Conservation (phyloP, 257 asterid species). For the Solanum clarkiae region DNA sequence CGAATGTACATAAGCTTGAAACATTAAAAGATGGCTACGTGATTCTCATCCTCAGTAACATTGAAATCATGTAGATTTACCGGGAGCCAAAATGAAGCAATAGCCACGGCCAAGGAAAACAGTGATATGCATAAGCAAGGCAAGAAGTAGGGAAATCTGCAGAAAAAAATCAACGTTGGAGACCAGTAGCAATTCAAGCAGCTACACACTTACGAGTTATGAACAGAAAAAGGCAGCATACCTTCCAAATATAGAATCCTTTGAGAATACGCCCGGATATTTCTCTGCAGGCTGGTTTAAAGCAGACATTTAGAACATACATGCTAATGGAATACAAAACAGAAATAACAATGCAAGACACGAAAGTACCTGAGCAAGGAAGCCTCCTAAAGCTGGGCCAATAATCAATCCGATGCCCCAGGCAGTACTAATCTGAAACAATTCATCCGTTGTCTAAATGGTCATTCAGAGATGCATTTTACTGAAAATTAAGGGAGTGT, state of each 20-base stretch:
- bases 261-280: not conserved
- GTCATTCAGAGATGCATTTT: not conserved
- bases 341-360: not conserved
- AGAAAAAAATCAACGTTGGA: not conserved
- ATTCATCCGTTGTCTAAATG: not conserved
- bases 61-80: not conserved
- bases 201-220: not conserved
- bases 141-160: slow-evolving; percentile 6
- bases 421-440: slow-evolving; percentile 49
- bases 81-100: slow-evolving; percentile 2
- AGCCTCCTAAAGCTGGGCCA: slow-evolving; percentile 76
- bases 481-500: not conserved
- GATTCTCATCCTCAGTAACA: not conserved
- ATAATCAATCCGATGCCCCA: slow-evolving; percentile 66
- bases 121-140: not conserved
- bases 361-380: slow-evolving; percentile 52
- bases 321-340: not conserved
- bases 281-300: not conserved
- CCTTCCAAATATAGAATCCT: not conserved
- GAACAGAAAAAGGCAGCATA: not conserved
- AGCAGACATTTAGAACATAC: not conserved
- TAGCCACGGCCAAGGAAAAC: not conserved
- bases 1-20: not conserved
- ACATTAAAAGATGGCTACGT: not conserved
- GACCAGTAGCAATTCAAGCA: not conserved